Evolutionary conservation across 2,329 filamentous ascomycete species (phyloP), one percentile per base, ranked within the genome.

Genomic region (Uncinocarpus reesii): DNA sequence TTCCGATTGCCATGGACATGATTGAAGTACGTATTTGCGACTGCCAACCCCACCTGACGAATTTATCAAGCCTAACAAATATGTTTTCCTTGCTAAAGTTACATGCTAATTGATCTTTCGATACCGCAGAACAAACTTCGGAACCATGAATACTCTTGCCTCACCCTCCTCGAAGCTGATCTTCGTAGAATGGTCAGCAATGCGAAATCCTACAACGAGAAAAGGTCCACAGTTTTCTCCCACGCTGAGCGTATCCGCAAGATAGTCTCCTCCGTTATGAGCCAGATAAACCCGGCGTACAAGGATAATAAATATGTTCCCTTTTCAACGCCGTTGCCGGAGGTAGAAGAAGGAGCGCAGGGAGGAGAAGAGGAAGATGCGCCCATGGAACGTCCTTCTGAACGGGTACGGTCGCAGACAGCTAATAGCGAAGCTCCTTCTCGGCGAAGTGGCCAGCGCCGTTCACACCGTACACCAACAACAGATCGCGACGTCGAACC

Each of bases 211-310:
- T 92, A 80, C 67, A 90, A 90, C 60, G 75, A 81, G 51, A 83
- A 83, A 56, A 77, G 76, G 36, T 86, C 85, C 0, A 70, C 79
- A 49, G 74, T 84, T 31, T 90, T 83, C 61, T 83, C 87, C 36
- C 87, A 95, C 68, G 86, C 88, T 7, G 88, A 95, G 65, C 80
- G 86, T 42, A 78, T 95, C 38, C 78, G 88, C 40, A 95, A 94
- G 67, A 82, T 86, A 2, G 75, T 90, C 34, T 89, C 84, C 63
- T 90, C 89, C 59, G 87, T 81, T 64, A 94, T 94, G 87, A 83
- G 81, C 48, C 84, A 84, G 63, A 77, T 83, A 57, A 94, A 95
- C 58, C 87, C 88, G 11, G 86, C 85, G 13, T 94, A 94, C 64
- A 78, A 79, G 53, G 69, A 78, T 54, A 71, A 74, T 13, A 73